These are phyloP conservation scores for Diaporthe amygdali DNA, from an alignment of 2,329 filamentous ascomycete genomes.

Conservation along the genomic window DNA sequence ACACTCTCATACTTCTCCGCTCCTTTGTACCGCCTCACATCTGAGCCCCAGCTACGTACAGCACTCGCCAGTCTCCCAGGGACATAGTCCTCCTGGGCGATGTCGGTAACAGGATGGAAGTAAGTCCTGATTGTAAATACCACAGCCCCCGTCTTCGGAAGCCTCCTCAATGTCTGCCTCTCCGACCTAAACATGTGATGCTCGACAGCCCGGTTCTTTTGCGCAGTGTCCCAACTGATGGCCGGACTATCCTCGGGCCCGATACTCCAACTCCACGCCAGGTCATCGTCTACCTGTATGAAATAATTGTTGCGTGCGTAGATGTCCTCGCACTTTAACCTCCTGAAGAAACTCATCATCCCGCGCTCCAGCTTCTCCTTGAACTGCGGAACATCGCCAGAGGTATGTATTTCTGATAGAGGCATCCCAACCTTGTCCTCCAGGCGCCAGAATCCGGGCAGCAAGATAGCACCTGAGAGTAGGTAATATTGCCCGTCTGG, in stretches of 20 bases:
- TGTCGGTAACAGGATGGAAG: constrained; percentile 72
- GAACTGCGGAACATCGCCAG: constrained; percentile 76
- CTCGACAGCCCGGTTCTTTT: constrained; percentile 74
- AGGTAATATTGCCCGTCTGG: constrained; percentile 82
- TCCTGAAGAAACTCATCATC: constrained; percentile 81
- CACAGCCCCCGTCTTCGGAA: constrained; percentile 62
- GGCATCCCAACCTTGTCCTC: constrained; percentile 83
- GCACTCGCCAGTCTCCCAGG: constrained; percentile 80
- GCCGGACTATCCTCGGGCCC: constrained; percentile 70
- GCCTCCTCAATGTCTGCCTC: constrained; percentile 70
- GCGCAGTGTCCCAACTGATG: constrained; percentile 76
- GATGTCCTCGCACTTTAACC: constrained; percentile 71
- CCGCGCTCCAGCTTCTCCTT: constrained; percentile 74
- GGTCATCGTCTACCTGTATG: constrained; percentile 79
- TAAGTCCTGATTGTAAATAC: constrained; percentile 84
- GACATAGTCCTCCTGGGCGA: constrained; percentile 75
- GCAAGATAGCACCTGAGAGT: constrained; percentile 74
- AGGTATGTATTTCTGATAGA: constrained; percentile 79
- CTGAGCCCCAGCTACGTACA: constrained; percentile 79
- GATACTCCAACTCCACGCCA: constrained; percentile 80
- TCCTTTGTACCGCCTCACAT: constrained; percentile 80
- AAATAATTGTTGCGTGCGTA: constrained; percentile 81
- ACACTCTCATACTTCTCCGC: constrained; percentile 75
- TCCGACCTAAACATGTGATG: constrained; percentile 81
- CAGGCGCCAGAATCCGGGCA: constrained; percentile 84